Base-by-base conservation (phyloP, 257 asterid species). In the Penstemon eatonii region DNA sequence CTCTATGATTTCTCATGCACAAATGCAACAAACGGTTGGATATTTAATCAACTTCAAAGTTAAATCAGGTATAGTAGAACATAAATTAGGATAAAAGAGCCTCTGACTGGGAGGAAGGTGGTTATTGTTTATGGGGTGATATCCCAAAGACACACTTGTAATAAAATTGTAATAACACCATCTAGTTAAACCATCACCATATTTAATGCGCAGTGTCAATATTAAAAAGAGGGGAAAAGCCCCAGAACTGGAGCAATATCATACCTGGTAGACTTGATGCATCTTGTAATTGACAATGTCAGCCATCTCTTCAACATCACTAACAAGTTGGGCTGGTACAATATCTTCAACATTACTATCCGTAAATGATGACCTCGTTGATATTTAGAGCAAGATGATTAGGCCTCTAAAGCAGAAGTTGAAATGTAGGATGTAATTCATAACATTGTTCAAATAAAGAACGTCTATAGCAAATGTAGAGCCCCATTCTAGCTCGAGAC, bases 401-500 rank as follows among this genome's bases (percentile, higher is more conserved):
- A 4, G 97, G 95, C 79, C 97, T 89, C 76, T 82, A 82, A 59
- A 94, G 94, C 54, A 94, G 86, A 60, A 85, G 85, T 72, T 80
- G 95, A 71, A 94, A 89, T 4, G 99, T 91, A 13, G 96, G 97
- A 54, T 94, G 97, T 58, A 94, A 82, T 70, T 94, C 99, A 63
- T 94, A 94, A 75, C 99, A 94, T 72, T 94, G 97, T 69, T 94
- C 99, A 74, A 94, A 94, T 64, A 94, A 86, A 66, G 96, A 89
- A 61, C 99, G 96, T 60, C 96, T 84, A 62, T 96, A 85, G 73
- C 91, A 91, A 40, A 94, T 88, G 75, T 85, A 94, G n/a, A 94
- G 92, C 74, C 99, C 99, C 81, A 94, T 73, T 56, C 99, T 89
- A 72, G 97, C 99, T 75, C 99, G 99, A 63, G 99, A 94, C 99